Evolutionary conservation across 805 yeast genomes (phyloP).

Genomic region (Saccharomycopsis guyanensis): DNA sequence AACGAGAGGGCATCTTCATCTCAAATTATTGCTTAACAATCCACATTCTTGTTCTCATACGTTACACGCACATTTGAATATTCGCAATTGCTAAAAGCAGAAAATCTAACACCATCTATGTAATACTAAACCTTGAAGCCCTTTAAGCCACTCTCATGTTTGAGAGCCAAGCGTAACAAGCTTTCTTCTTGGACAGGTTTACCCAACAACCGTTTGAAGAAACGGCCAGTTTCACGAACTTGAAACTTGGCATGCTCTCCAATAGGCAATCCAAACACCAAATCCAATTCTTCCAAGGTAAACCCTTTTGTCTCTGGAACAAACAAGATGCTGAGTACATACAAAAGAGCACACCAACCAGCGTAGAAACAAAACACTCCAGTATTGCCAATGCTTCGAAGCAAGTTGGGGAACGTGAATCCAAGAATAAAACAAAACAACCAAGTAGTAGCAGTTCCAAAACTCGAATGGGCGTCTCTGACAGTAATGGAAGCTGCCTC

Average conservation of each 20-base stretch:
- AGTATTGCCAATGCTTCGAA: slow-evolving; percentile 35
- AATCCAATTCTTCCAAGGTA: slow-evolving; percentile 21
- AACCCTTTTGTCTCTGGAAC: not conserved
- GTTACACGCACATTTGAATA: no score
- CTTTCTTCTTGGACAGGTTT: not conserved
- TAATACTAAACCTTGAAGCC: not conserved
- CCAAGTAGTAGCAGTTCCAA: slow-evolving; percentile 42
- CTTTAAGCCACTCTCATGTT: not conserved
- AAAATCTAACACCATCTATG: no score
- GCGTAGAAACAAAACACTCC: slow-evolving; percentile 49
- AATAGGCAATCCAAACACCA: slow-evolving; percentile 38
- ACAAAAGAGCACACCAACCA: slow-evolving; percentile 30
- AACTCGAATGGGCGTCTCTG: slow-evolving; percentile 44
- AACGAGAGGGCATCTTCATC: no score
- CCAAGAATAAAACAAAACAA: slow-evolving; percentile 38
- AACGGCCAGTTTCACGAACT: not conserved
- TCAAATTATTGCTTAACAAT: no score
- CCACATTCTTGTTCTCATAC: no score
- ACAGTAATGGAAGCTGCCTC: slow-evolving; percentile 45
- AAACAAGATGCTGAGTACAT: not conserved
- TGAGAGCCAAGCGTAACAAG: not conserved
- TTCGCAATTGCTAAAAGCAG: no score
- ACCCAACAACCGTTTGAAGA: not conserved
- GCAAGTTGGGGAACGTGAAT: slow-evolving; percentile 46
- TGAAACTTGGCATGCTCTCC: not conserved